These are phyloP conservation scores for Schizochytrium sp. DNA, from an alignment of 108 stramenopile genomes.

Conservation along the genomic window DNA sequence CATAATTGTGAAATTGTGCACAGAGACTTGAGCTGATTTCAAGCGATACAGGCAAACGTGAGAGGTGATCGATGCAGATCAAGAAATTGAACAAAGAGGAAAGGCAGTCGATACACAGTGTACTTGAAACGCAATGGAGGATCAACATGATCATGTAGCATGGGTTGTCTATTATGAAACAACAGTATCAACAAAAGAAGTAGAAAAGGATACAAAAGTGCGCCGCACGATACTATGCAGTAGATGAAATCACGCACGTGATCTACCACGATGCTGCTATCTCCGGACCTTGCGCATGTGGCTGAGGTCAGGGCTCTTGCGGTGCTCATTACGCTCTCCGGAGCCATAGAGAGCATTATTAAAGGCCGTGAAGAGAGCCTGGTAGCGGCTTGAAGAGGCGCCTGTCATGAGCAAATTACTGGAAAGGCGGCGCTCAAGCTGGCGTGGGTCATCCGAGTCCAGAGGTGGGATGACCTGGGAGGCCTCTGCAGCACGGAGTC, in stretches of 20 bases:
- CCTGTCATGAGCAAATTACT: constrained; percentile 33
- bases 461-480: background rate
- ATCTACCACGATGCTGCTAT: background rate
- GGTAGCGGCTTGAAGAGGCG: constrained; percentile 28
- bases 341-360: constrained; percentile 48
- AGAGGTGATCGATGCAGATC: too few species aligned
- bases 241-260: background rate
- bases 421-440: constrained; percentile 5
- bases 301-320: background rate
- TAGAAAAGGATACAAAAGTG: too few species aligned
- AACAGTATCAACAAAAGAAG: too few species aligned
- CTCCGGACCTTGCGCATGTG: background rate
- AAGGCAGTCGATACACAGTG: too few species aligned
- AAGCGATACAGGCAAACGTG: too few species aligned
- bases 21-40: background rate
- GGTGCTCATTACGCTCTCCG: background rate
- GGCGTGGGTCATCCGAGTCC: background rate
- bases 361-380: background rate
- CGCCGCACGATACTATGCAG: too few species aligned
- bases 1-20: too few species aligned
- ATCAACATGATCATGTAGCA: too few species aligned
- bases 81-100: too few species aligned
- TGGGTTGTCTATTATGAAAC: too few species aligned
- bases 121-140: too few species aligned
- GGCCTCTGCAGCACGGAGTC: too few species aligned